A percentile compares a stretch with the other conserved stretches of the same genome.
Conservation (phyloP, 371 early-diverging fungal genomes). For the Lichtheimia hyalospora region DNA sequence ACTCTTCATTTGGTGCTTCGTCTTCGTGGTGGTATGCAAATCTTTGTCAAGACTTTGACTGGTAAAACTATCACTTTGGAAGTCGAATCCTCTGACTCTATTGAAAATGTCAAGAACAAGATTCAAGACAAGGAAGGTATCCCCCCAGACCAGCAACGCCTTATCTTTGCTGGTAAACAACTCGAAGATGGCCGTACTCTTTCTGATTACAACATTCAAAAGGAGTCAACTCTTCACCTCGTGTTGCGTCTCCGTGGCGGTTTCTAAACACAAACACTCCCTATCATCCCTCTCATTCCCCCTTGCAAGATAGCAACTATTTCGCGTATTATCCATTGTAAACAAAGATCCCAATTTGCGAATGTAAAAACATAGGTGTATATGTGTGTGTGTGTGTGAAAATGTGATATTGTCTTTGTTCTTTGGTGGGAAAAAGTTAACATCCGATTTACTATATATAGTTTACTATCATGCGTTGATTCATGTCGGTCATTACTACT, state of each 20-base stretch:
- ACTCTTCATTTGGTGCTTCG: slow-evolving; percentile 92
- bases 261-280: slow-evolving; percentile 1
- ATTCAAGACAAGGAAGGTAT: slow-evolving; percentile 98
- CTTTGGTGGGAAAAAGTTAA: no score
- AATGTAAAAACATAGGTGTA: no score
- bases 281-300: background rate
- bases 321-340: background rate
- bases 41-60: slow-evolving; percentile 79
- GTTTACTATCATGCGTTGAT: no score
- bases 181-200: slow-evolving; percentile 83
- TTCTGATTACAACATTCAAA: slow-evolving; percentile 70
- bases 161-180: slow-evolving; percentile 87
- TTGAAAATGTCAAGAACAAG: slow-evolving; percentile 90
- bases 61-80: slow-evolving; percentile 94
- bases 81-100: slow-evolving; percentile 88
- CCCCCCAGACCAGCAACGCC: slow-evolving; percentile 85
- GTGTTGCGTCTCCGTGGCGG: slow-evolving; percentile 91
- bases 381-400: no score
- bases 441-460: no score
- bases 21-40: slow-evolving; percentile 76
- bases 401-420: no score
- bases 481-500: no score
- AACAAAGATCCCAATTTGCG: no score
- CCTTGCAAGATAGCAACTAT: background rate
- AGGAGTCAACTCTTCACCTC: slow-evolving; percentile 89